Conservation (phyloP, 805 yeast species). For the Candida lessepsii region DNA sequence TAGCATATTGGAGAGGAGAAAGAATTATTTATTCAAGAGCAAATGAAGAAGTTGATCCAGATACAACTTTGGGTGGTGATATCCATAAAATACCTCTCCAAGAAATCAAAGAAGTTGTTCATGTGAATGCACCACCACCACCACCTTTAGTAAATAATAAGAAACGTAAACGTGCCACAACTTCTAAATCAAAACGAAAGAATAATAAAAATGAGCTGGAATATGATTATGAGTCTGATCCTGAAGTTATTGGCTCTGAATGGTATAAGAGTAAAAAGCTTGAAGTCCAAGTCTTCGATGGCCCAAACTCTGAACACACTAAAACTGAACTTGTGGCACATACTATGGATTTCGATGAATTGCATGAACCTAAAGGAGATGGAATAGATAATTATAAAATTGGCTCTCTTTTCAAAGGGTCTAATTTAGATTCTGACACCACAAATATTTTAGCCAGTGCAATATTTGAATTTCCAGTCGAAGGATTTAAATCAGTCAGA, state of each 20-base stretch:
- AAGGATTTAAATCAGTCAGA: slow-evolving; percentile 58
- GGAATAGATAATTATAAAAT: slow-evolving; percentile 51
- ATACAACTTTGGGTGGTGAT: slow-evolving; percentile 36
- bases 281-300: slow-evolving; percentile 48
- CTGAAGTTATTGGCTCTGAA: slow-evolving; percentile 47
- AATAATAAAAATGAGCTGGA: slow-evolving; percentile 13
- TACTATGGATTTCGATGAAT: slow-evolving; percentile 57
- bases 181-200: slow-evolving; percentile 5
- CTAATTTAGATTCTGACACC: slow-evolving; percentile 42
- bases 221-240: slow-evolving; percentile 36
- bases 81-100: slow-evolving; percentile 47
- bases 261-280: slow-evolving; percentile 49
- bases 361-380: slow-evolving; percentile 24
- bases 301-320: slow-evolving; percentile 35
- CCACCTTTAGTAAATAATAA: neutral
- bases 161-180: slow-evolving; percentile 1
- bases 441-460: slow-evolving; percentile 67
- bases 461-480: slow-evolving; percentile 60
- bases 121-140: slow-evolving; percentile 35
- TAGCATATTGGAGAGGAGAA: slow-evolving; percentile 86
- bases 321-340: slow-evolving; percentile 53
- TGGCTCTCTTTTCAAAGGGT: slow-evolving; percentile 51
- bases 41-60: slow-evolving; percentile 35
- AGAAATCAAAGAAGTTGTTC: slow-evolving; percentile 58
- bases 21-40: slow-evolving; percentile 55